Percentiles rank a stretch among this genome's conserved stretches.
Conservation (phyloP, 2,329 filamentous ascomycete genomes). For the Talaromyces marneffei region DNA sequence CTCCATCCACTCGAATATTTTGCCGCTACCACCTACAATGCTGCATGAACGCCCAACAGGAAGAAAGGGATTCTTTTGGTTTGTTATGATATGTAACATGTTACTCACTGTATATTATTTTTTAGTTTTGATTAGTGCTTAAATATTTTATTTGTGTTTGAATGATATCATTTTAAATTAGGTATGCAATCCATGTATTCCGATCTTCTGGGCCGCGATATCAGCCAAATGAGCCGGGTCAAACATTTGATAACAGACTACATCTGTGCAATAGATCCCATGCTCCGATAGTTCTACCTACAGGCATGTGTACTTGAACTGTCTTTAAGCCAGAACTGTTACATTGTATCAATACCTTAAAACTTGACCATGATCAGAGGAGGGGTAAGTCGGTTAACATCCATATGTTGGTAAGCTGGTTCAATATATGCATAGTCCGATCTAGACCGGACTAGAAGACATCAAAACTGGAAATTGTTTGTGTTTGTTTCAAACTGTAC, state of each 20-base stretch:
- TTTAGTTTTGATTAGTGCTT: not conserved
- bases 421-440: not conserved
- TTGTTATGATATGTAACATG: not conserved
- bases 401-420: not conserved
- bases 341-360: not conserved
- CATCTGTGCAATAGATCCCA: not conserved
- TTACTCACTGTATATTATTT: not conserved
- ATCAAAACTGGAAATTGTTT: not conserved
- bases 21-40: not conserved
- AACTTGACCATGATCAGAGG: not conserved
- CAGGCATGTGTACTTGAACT: not conserved
- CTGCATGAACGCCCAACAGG: constrained; percentile 12
- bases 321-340: not conserved
- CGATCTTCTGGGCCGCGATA: not conserved
- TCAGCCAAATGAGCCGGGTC: not conserved
- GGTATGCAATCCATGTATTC: not conserved
- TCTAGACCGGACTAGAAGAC: not conserved
- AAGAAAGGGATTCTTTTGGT: not conserved
- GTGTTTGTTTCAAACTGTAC: not conserved
- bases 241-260: not conserved
- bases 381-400: not conserved
- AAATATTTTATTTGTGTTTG: not conserved
- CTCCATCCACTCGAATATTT: not conserved
- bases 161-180: not conserved
- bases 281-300: not conserved